Evolutionary conservation across 352 stramenopile species (phyloP).

Genomic region (Phytophthora capsici): DNA sequence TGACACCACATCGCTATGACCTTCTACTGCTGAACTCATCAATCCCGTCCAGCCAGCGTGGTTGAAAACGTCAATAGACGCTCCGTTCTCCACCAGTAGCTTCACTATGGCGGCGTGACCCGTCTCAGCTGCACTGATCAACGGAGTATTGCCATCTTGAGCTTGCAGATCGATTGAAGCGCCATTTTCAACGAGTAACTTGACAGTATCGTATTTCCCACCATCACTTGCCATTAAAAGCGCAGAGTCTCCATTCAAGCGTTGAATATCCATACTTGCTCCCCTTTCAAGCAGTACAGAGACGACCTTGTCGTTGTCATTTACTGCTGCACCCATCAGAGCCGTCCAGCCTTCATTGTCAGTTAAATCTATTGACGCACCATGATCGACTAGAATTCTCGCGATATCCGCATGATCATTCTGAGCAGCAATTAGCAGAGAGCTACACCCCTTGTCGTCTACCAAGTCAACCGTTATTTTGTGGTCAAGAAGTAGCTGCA

Average conservation of each 20-base stretch:
- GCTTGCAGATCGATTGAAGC: slow-evolving; percentile 12
- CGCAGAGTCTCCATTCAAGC: not conserved
- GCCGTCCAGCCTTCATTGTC: not conserved
- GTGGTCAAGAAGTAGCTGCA: not conserved
- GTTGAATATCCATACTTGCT: not conserved
- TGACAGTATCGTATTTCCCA: not conserved
- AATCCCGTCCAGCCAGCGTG: not conserved
- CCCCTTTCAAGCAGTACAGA: not conserved
- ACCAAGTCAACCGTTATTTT: not conserved
- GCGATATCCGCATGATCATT: not conserved
- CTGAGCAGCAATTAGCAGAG: not conserved
- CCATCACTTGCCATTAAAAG: not conserved
- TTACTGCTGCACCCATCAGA: not conserved
- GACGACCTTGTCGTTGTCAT: not conserved
- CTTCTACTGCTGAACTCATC: slow-evolving; percentile 1
- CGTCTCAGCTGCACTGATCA: slow-evolving; percentile 5
- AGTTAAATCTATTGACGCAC: not conserved
- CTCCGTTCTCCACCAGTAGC: slow-evolving; percentile 3
- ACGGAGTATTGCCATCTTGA: slow-evolving; percentile 1
- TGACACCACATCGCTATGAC: not conserved
- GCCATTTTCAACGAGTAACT: slow-evolving; percentile 11
- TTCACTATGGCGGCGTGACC: slow-evolving; percentile 5
- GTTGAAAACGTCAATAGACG: slow-evolving; percentile 3
- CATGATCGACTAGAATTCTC: not conserved
- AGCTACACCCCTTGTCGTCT: not conserved